Base-by-base conservation (phyloP, 495 filamentous ascomycete genomes). In the Chaetomium tenue region DNA sequence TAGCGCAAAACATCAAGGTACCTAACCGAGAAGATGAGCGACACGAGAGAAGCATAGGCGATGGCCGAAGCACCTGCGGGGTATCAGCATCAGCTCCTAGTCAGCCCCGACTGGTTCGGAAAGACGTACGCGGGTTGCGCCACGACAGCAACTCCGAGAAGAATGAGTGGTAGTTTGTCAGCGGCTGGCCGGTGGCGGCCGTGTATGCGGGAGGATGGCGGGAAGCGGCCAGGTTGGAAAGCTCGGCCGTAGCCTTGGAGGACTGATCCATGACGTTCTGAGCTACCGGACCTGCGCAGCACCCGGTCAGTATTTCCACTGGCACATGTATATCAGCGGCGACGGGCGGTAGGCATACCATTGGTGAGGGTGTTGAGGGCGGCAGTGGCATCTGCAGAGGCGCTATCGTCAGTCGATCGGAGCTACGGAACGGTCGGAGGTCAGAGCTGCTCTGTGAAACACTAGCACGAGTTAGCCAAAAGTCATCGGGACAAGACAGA, bases 151-250 rank as follows among this genome's bases (percentile, higher is more conserved):
- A 83, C 75, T 90, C 91, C 71, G 91, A 91, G 81, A 98, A 93
- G 79, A 97, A 86, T 40, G 92, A 97, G 79, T 98, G 94, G 77
- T 97, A 99, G 78, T 93, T 89, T 55, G 92, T 97, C 79, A 98
- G 77, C 28, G 89, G 89, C 75, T 97, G 93, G 69, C 91, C 92
- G 71, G 87, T 95, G 67, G 86, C 87, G 69, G 91, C 86, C 44
- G 84, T 84, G 63, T 87, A 81, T 40, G 83, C 76, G 48, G 91
- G 90, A 56, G 86, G 86, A 60, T 84, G 82, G 65, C 88, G 88
- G 61, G 89, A 70, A 66, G 85, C 84, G 69, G 89, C 88, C 60
- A 97, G 81, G 70, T 91, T 89, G 72, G 82, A 84, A 68, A 96
- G 83, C 79, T 96, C 91, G 66, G 79, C 77, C 58, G 80, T 74